Evolutionary conservation across 2,329 filamentous ascomycete species (phyloP).

Genomic region (Alternaria triticina): DNA sequence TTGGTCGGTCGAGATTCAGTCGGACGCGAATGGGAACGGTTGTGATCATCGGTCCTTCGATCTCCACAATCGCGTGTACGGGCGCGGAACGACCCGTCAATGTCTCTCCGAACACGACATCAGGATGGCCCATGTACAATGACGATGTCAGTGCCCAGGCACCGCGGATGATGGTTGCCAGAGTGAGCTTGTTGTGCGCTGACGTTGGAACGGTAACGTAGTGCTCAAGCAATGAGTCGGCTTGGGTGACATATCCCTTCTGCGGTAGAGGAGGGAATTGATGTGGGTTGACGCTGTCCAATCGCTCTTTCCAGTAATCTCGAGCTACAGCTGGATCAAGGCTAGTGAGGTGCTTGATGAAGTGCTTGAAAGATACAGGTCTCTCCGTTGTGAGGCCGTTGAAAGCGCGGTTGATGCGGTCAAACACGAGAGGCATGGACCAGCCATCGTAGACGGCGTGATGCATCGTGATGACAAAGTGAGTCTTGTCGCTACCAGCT

Average conservation of each 20-base stretch:
- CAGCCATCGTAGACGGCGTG: conserved; percentile 61
- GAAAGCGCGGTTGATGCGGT: conserved; percentile 43
- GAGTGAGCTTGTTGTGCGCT: conserved; percentile 51
- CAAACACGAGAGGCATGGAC: conserved; percentile 48
- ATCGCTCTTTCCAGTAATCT: conserved; percentile 56
- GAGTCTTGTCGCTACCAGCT: conserved; percentile 28
- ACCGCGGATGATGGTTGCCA: conserved; percentile 61
- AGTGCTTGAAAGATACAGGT: conserved; percentile 53
- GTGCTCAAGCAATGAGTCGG: conserved; percentile 59
- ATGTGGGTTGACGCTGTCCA: conserved; percentile 54
- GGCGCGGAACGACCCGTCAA: conserved; percentile 62
- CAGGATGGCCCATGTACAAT: conserved; percentile 60
- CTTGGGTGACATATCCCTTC: conserved; percentile 53
- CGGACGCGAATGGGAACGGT: conserved; percentile 64
- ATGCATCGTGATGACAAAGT: conserved; percentile 59
- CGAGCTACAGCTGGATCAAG: conserved; percentile 51
- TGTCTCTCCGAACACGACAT: conserved; percentile 66
- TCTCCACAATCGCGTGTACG: conserved; percentile 57
- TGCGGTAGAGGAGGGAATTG: conserved; percentile 60
- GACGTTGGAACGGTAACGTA: conserved; percentile 51
- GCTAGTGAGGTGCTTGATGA: conserved; percentile 57
- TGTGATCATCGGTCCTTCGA: conserved; percentile 67
- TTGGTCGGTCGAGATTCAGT: conserved; percentile 51
- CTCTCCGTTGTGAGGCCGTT: conserved; percentile 31
- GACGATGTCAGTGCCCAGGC: conserved; percentile 66